Base-by-base conservation (phyloP, 345 rosid genomes). In the Linum tenue region DNA sequence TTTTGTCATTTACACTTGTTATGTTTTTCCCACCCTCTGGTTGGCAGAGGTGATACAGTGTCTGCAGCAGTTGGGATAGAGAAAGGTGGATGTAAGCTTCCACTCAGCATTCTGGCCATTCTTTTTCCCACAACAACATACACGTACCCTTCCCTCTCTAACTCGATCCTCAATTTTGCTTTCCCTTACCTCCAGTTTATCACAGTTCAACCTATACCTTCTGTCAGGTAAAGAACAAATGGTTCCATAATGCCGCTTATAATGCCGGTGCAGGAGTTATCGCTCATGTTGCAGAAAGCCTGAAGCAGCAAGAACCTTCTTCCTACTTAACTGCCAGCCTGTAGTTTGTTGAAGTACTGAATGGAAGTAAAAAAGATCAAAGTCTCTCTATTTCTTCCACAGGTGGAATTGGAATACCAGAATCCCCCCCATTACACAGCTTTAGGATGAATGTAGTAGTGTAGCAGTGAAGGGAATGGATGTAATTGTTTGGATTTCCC, bases 71-170 rank as follows among this genome's bases (percentile, higher is more conserved):
- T 55, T 88, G 65, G 97, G 97, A 61, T 92, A 97, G 99, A 92
- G 78, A 70, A 92, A 90, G 78, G 92, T 92, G 2, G 99, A 90
- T 69, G 99, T 94, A 76, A 94, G 95, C 80, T 90, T 94, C 76
- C 97, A 88, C 72, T 90, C 97, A 0, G 77, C 99, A 0, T 72
- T 86, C 69, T 94, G 92, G 99, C 92, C 97, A 39, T 94, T 88
- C 81, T 84, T 90, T 22, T 64, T 97, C 99, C 39, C 97, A 94
- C 64, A 90, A 94, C 77, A 90, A 94, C 76, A 88, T 94, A 43
- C 97, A 94, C 37, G 99, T 90, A 81, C 59, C 3, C 22, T 51
- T 60, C 10, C 66, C 56, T 64, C 56, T 65, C 60, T 11, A 65
- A 57, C 64, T 39, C 2, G 55, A 62, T 51, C 36, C 55, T 10